Percentiles rank a stretch among this genome's conserved stretches.
phyloP scores from a whole-genome alignment of 2,329 filamentous ascomycete species.

The Diaporthe citrichinensis region DNA sequence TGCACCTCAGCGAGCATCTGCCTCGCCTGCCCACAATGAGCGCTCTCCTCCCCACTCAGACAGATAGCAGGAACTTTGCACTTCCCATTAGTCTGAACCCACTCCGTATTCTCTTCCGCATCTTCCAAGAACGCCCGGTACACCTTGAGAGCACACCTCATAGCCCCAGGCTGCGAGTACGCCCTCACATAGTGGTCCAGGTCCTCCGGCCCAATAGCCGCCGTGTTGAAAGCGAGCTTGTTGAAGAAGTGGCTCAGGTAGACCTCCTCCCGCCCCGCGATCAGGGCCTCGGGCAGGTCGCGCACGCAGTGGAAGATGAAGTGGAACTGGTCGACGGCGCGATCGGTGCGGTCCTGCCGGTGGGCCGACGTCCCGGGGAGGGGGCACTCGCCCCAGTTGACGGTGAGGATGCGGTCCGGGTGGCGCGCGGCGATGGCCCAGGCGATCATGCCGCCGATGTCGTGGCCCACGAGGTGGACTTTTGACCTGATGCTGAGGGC shows the following conservation, averaged over 20 bases:
- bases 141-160: not conserved
- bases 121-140: not conserved
- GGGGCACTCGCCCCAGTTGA: constrained; percentile 59
- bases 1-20: constrained; percentile 6
- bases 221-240: constrained; percentile 9
- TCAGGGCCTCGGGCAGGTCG: not conserved
- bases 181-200: not conserved
- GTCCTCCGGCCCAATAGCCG: not conserved
- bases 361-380: constrained; percentile 54
- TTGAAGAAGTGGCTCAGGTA: constrained; percentile 10
- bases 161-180: constrained; percentile 7
- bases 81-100: not conserved
- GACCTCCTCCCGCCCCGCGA: not conserved
- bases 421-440: constrained; percentile 55
- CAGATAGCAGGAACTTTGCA: not conserved
- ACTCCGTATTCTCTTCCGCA: not conserved
- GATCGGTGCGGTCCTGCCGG: constrained; percentile 43
- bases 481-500: constrained; percentile 53
- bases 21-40: not conserved
- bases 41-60: not conserved
- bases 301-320: constrained; percentile 26
- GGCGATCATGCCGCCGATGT: constrained; percentile 62
- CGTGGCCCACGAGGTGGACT: constrained; percentile 61
- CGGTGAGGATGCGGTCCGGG: constrained; percentile 50
- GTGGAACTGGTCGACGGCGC: constrained; percentile 25